Base-by-base conservation (phyloP, 2,329 filamentous ascomycete genomes). In the Exophiala alcalophila region DNA sequence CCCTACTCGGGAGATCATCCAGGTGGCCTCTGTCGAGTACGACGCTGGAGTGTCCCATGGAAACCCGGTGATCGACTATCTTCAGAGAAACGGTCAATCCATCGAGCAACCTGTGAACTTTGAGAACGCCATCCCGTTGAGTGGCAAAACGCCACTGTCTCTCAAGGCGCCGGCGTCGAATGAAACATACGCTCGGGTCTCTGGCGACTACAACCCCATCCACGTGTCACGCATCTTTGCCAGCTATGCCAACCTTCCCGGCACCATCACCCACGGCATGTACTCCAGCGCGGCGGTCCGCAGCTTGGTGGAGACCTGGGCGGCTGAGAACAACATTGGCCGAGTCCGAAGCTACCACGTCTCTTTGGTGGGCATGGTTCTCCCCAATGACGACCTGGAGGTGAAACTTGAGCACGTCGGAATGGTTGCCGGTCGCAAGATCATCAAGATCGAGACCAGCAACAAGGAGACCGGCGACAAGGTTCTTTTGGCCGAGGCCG, bases 241-340 rank as follows among this genome's bases (percentile, higher is more conserved):
- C 21, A 88, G 81, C 69, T 98, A 97, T 60, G 94, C 92, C 63
- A 92, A 90, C 65, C 77, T 98, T 11, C 90, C 90, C 1, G 94
- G 92, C 35, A 98, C 92, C 30, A 98, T 98, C 61, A 98, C 92
- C 1, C 92, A 98, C 64, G 92, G 92, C 63, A 98, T 98, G 92
- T 98, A 97, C 76, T 94, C 91, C 2, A 97, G 91, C 67, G 92
- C 92, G 54, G 87, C 92, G 25, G 92, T 98, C 19, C 84, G 94
- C 59, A 94, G 89, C 63, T 74, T 98, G 39, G 90, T 98, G 5
- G 92, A 98, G 75, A 98, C 89, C 0, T 98, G 92, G 92, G 92
- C 94, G 38, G 92, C 91, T 0, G 94, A 98, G 73, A 98, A 98
- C 76, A 92, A 98, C 63, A 83, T 97, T 58, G 91, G 92, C 30